Base-by-base conservation (phyloP, 495 filamentous ascomycete genomes). In the Penicillium longicatenatum region DNA sequence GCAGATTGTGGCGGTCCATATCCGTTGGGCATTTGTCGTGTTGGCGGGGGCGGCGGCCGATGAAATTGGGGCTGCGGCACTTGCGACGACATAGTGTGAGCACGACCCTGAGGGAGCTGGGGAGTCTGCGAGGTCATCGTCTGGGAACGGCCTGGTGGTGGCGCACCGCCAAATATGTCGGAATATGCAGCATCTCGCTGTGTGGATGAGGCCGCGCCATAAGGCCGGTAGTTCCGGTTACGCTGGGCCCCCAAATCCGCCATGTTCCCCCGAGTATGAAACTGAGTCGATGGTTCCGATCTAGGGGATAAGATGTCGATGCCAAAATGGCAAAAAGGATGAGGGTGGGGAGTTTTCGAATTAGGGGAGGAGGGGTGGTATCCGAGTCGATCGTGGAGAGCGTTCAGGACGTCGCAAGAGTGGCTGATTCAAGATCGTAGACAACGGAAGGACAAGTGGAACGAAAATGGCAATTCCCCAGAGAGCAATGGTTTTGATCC, bases 171-270 rank as follows among this genome's bases (percentile, higher is more conserved):
- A 67, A 99, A 99, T 64, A 99, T 99, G 75, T 92, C 91, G 54
- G 89, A 90, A 74, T 95, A 98, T 33, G 93, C 94, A 65, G 90
- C 92, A 82, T 98, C 93, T 75, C 94, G 86, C 74, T 95, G 90
- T 65, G 83, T 81, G 68, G 84, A 83, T 49, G 88, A 84, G 33
- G 89, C 74, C 68, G 86, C 82, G 59, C 85, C 88, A 72, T 90
- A 89, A 58, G 83, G 82, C 67, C 81, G 79, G 75, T 87, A 85
- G 63, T 85, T 80, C 75, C 89, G 79, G 78, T 86, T 83, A 71
- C 90, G 88, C 71, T 90, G 89, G 52, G 80, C 67, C 61, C 84
- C 75, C 75, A 94, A 91, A 72, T 96, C 90, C 73, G 92, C 89
- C 92, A 96, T 96, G 64, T 57, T 82, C 37, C 57, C 55, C 45